Evolutionary conservation across 179 eudicot species (phyloP), one percentile per base, ranked within the genome.

Genomic region (Beta corolliflora): DNA sequence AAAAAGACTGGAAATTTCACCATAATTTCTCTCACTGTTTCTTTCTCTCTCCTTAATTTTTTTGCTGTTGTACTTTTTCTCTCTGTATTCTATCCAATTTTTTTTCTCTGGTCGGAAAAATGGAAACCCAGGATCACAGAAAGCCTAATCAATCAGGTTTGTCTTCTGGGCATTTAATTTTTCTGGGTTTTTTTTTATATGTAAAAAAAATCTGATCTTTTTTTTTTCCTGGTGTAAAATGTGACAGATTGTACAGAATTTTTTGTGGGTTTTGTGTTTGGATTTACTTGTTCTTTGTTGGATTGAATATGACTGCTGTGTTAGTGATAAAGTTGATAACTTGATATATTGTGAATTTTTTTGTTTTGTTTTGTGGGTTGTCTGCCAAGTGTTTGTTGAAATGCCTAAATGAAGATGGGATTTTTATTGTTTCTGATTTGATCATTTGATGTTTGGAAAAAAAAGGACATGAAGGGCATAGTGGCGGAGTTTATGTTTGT

Each of bases 391-490:
- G 84, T 78, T 85, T 48, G 72, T 23, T 3, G 75, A 79, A 82
- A 81, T 82, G 80, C 58, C 50, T 82, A 15, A 78, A 61, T 68
- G 73, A 81, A 10, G 14, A 54, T 31, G 12, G 1, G 7, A 5
- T 19, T 45, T 23, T 9, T 44, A 45, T 36, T 44, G 8, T 53
- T 23, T n/a, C 64, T 75, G 25, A 19, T 54, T 60, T 83, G 45
- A 7, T 61, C 58, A 54, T 84, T 73, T 84, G 73, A 58, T 88
- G 45, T 61, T 69, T 79, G 25, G 15, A 46, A 15, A 79, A 68
- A 25, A 25, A 76, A 88, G 93, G 89, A 80, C 82, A 79, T 81
- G 91, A 90, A 83, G 91, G 83, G 80, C 92, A 90, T 78, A 75
- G 77, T 75, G 88, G 81, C n/a, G 78, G 89, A 58, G 90, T 76